Base-by-base conservation (phyloP, 495 filamentous ascomycete genomes). In the Talaromyces wortmannii region DNA sequence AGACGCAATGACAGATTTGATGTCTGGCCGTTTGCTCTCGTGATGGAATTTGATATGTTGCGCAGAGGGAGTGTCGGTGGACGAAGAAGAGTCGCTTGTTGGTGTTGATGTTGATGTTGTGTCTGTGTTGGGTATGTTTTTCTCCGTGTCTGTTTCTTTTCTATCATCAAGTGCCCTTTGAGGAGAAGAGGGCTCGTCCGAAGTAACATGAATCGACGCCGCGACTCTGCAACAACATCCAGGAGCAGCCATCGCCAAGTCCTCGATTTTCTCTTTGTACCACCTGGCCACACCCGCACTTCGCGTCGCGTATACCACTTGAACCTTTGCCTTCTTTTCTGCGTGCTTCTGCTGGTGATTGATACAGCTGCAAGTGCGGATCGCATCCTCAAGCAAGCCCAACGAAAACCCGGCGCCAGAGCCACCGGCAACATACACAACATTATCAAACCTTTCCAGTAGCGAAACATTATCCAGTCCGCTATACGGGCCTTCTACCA, bases 341-440 rank as follows among this genome's bases (percentile, higher is more conserved):
- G 10, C 23, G 4, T 23, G 23, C 23, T 23, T 1, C 23, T 40
- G 57, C 60, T 0, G 66, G 57, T 8, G 53, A 10, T 53, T 62
- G 58, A 1, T 5, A 15, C 16, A 45, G 16, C 18, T 55, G 31
- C 23, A 23, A 59, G 42, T n/a, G 32, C 48, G 30, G 50, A 59
- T 16, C 45, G 46, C 44, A 59, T 43, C 45, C 55, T 58, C 45
- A 13, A 50, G 55, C 5, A 33, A 31, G 4, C 51, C 47, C 0
- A 84, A 57, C 2, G 70, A 73, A 55, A 77, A 81, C 6, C 78
- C 78, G 10, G 75, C 76, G 2, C 81, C 80, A 0, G 79, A 76
- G 0, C 81, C 81, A n/a, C 81, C 81, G 0, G 78, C 71, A 12
- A 84, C 66, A 32, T 83, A 65, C 6, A 84, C 55, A 2, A 67